Evolutionary conservation across 805 yeast genomes (phyloP).

Genomic region (Maudiozyma barnettii): DNA sequence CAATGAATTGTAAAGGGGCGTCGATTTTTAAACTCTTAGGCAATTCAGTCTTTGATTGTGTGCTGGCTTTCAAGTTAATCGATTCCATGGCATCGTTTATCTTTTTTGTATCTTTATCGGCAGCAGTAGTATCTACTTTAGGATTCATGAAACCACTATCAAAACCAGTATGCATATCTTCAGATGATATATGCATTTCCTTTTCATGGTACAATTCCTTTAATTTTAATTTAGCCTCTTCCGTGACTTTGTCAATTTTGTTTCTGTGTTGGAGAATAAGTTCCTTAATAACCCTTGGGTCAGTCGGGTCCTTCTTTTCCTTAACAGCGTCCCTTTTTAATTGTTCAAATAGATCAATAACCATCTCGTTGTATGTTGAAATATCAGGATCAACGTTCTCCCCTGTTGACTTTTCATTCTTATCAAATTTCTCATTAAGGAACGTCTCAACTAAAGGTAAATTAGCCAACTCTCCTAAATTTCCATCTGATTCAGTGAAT

Average conservation of each 20-base stretch:
- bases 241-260: conserved; percentile 59
- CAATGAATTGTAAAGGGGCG: conserved; percentile 19
- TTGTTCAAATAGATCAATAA: conserved; percentile 79
- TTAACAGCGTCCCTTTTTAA: conserved; percentile 50
- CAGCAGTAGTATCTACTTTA: conserved; percentile 14
- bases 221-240: conserved; percentile 56
- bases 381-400: conserved; percentile 37
- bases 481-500: conserved; percentile 31
- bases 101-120: conserved; percentile 9
- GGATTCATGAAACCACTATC: conserved; percentile 76
- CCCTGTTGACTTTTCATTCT: conserved; percentile 43
- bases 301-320: conserved; percentile 35
- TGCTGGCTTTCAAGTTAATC: conserved; percentile 1
- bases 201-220: conserved; percentile 62
- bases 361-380: conserved; percentile 82
- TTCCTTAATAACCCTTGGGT: conserved; percentile 32
- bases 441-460: conserved; percentile 31
- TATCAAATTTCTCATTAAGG: conserved; percentile 46
- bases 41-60: neutral
- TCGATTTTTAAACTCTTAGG: neutral
- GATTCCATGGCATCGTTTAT: conserved; percentile 5
- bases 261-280: conserved; percentile 47
- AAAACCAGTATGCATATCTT: conserved; percentile 87
- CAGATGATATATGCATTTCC: conserved; percentile 69
- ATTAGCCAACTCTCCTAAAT: conserved; percentile 15